These are phyloP conservation scores for Boletus mariae DNA, from an alignment of 1,284 basidiomycete species.

Conservation along the genomic window DNA sequence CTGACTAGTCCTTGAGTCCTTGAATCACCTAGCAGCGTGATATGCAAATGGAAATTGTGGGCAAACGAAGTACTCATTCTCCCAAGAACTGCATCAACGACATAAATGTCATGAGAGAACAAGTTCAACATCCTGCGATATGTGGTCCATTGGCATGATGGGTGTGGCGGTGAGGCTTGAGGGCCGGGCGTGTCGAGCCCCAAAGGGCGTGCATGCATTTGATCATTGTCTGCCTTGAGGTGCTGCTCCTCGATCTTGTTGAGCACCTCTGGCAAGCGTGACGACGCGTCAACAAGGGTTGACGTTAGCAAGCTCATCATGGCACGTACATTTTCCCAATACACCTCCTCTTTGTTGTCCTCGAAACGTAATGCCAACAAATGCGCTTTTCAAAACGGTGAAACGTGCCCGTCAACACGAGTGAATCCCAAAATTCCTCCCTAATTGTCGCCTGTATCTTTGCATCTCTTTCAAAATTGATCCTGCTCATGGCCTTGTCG, in stretches of 20 bases:
- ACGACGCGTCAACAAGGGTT: constrained; percentile 59
- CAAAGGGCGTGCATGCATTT: constrained; percentile 7
- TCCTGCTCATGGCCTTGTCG: constrained; percentile 67
- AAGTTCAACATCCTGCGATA: constrained; percentile 72
- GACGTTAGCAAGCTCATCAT: constrained; percentile 65
- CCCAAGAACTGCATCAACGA: constrained; percentile 81
- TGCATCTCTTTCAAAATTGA: constrained; percentile 56
- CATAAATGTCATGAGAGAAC: constrained; percentile 91
- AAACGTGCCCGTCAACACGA: constrained; percentile 44
- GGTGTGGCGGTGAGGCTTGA: constrained; percentile 4
- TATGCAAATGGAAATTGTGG: neutral
- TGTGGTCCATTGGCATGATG: neutral
- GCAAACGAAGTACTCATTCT: constrained; percentile 39
- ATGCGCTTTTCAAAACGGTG: neutral
- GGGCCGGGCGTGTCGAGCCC: constrained; percentile 12
- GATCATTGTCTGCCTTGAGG: constrained; percentile 11
- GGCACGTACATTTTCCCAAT: constrained; percentile 78
- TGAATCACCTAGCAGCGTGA: constrained; percentile 47
- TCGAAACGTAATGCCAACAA: constrained; percentile 40
- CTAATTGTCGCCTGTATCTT: constrained; percentile 67
- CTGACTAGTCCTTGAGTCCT: constrained; percentile 53
- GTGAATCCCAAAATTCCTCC: constrained; percentile 53
- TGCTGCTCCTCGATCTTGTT: constrained; percentile 46
- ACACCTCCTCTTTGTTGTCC: constrained; percentile 60
- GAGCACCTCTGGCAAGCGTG: constrained; percentile 57